A percentile compares a stretch with the other conserved stretches of the same genome.
phyloP scores from a whole-genome alignment of 352 stramenopile species.

The Phytophthora pluvialis region DNA sequence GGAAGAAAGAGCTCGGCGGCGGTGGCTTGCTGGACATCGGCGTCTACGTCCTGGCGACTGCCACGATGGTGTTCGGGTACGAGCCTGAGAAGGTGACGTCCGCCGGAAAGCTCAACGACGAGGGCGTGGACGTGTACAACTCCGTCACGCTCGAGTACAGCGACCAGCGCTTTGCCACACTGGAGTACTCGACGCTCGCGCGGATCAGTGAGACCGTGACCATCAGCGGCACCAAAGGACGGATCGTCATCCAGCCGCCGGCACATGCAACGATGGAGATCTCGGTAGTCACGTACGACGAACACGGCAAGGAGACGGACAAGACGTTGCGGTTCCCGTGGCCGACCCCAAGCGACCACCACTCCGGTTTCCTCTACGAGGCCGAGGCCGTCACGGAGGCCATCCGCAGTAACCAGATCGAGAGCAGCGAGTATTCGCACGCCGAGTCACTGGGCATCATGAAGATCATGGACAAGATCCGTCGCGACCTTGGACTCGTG shows the following conservation, averaged over 20 bases:
- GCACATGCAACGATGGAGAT: slow-evolving; percentile 30
- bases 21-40: slow-evolving; percentile 83
- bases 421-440: slow-evolving; percentile 52
- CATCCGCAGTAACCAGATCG: slow-evolving; percentile 39
- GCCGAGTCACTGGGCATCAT: slow-evolving; percentile 58
- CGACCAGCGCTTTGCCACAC: slow-evolving; percentile 52
- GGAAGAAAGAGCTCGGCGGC: slow-evolving; percentile 69
- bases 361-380: slow-evolving; percentile 77
- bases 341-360: slow-evolving; percentile 19
- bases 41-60: slow-evolving; percentile 82
- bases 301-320: slow-evolving; percentile 8
- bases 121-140: slow-evolving; percentile 63
- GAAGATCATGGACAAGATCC: slow-evolving; percentile 65
- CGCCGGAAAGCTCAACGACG: slow-evolving; percentile 49
- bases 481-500: slow-evolving; percentile 51
- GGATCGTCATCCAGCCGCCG: slow-evolving; percentile 63
- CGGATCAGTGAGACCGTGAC: slow-evolving; percentile 68
- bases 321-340: slow-evolving; percentile 30
- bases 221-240: slow-evolving; percentile 76
- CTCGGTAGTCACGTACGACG: slow-evolving; percentile 21
- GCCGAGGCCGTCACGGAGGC: slow-evolving; percentile 50
- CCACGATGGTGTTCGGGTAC: slow-evolving; percentile 67
- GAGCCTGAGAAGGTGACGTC: slow-evolving; percentile 54
- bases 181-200: slow-evolving; percentile 67
- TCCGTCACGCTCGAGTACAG: slow-evolving; percentile 66